Base-by-base conservation (phyloP, 257 asterid species). In the Solanum pinnatisectum region DNA sequence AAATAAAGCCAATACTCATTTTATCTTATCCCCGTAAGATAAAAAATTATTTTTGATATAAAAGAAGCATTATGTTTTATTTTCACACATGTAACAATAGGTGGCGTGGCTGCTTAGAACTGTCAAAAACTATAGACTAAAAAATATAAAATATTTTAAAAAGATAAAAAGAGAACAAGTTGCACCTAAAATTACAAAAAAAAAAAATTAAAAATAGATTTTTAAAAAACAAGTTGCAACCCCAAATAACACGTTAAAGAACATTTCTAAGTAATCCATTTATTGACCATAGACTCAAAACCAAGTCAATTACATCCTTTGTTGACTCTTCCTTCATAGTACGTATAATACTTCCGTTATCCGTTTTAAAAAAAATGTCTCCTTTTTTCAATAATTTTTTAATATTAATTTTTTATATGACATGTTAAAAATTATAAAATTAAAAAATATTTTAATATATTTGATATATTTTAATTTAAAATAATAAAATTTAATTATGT, bases 291-390 rank as follows among this genome's bases (percentile, higher is more conserved):
- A 30, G 40, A 70, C 77, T 70, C 20, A 68, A 68, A 68, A 12
- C 35, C 72, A 65, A 65, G 72, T 65, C 35, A 65, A 18, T 35
- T 23, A 16, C 1, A 35, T 72, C 44, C 81, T 72, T 72, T 18
- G 46, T 18, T 72, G 44, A 35, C 27, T 72, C 46, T 10, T 35
- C 8, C 42, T 72, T 35, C 46, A 1, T 18, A 2, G 7, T n/a
- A 10, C 3, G 70, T 63, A 4, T 63, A n/a, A 2, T 0, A 10
- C 14, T 22, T n/a, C 0, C 1, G 13, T 2, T 4, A 0, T n/a
- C 16, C 7, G 4, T 63, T n/a, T n/a, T 2, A 23, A 63, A 63
- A 63, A 63, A 6, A 63, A 63, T 63, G 1, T 2, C 3, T 23
- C 5, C 18, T 0, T 56, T 56, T 40, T 56, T 2, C 0, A 0